Percentiles rank a stretch among this genome's conserved stretches.
phyloP scores from a whole-genome alignment of 1,284 basidiomycete genomes.

The Caloboletus firmus region DNA sequence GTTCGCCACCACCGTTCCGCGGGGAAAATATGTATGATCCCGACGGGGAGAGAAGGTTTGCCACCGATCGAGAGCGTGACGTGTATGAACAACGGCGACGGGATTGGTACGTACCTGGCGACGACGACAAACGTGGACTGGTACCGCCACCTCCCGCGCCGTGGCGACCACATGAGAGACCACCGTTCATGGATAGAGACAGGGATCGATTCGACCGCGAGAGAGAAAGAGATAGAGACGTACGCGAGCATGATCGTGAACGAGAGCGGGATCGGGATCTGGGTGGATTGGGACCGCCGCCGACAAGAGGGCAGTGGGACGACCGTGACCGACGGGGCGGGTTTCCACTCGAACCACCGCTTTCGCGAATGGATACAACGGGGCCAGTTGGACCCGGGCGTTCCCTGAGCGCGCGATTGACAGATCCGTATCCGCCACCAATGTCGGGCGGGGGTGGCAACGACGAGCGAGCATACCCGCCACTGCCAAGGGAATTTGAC shows the following conservation, averaged over 20 bases:
- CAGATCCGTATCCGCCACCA: slow-evolving; percentile 20
- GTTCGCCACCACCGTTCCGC: slow-evolving; percentile 30
- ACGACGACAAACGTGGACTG: slow-evolving; percentile 37
- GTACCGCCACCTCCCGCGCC: slow-evolving; percentile 9
- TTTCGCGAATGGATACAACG: slow-evolving; percentile 14
- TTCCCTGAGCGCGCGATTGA: slow-evolving; percentile 29
- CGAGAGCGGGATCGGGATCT: slow-evolving; percentile 16
- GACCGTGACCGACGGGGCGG: slow-evolving; percentile 38
- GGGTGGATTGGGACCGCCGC: slow-evolving; percentile 7
- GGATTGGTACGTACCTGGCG: slow-evolving; percentile 35
- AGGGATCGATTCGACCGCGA: slow-evolving; percentile 40
- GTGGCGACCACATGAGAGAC: slow-evolving; percentile 31
- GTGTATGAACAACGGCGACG: slow-evolving; percentile 35
- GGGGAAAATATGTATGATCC: slow-evolving; percentile 22
- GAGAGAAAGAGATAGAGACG: slow-evolving; percentile 34
- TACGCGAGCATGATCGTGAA: slow-evolving; percentile 37
- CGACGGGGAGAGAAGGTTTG: slow-evolving; percentile 28
- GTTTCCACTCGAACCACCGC: slow-evolving; percentile 22
- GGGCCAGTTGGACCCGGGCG: slow-evolving; percentile 13
- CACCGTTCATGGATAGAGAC: slow-evolving; percentile 30
- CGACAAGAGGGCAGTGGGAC: slow-evolving; percentile 34
- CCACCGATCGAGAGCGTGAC: slow-evolving; percentile 30
- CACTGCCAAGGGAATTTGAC: slow-evolving; percentile 27
- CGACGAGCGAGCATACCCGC: slow-evolving; percentile 30
- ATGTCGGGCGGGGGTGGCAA: neutral